A percentile compares a stretch with the other conserved stretches of the same genome.
Conservation (phyloP, 441 rosid species). For the Euphorbia corollata region DNA sequence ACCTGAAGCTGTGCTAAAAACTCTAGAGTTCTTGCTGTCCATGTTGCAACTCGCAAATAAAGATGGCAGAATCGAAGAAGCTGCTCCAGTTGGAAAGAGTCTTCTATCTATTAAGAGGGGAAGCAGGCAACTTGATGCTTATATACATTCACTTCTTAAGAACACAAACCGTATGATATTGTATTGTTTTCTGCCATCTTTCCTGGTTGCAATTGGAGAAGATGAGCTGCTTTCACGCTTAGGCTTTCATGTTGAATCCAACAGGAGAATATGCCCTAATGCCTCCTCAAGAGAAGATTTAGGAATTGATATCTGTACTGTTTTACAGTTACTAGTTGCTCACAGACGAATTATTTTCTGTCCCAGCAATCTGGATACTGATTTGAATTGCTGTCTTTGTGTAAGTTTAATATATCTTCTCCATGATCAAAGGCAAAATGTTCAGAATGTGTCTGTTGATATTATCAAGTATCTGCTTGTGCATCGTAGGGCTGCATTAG, state of each 20-base stretch:
- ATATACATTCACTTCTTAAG: constrained; percentile 86
- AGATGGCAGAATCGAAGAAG: constrained; percentile 95
- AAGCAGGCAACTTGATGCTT: constrained; percentile 83
- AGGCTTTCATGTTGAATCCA: constrained; percentile 72
- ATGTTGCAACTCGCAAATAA: constrained; percentile 97
- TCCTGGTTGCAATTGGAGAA: constrained; percentile 83
- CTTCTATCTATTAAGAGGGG: constrained; percentile 84
- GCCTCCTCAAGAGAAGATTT: constrained; percentile 61
- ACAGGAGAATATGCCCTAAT: constrained; percentile 44
- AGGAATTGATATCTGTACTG: constrained; percentile 74
- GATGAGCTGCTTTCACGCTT: constrained; percentile 70
- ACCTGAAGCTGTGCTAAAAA: constrained; percentile 72
- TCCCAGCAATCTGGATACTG: constrained; percentile 93
- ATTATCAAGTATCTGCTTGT: constrained; percentile 76
- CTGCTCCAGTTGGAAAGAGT: constrained; percentile 85
- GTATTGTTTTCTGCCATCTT: constrained; percentile 93
- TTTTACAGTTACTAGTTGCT: constrained; percentile 88
- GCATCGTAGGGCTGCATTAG: constrained; percentile 85
- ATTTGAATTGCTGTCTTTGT: constrained; percentile 91
- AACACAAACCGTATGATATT: constrained; percentile 84
- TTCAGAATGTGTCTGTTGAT: constrained; percentile 83
- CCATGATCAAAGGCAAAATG: constrained; percentile 68
- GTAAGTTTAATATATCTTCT: constrained; percentile 87
- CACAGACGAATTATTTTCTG: constrained; percentile 87
- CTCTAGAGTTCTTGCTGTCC: constrained; percentile 92